A percentile compares a stretch with the other conserved stretches of the same genome.
phyloP scores from a whole-genome alignment of 441 rosid genomes.

The Mallotus japonicus region DNA sequence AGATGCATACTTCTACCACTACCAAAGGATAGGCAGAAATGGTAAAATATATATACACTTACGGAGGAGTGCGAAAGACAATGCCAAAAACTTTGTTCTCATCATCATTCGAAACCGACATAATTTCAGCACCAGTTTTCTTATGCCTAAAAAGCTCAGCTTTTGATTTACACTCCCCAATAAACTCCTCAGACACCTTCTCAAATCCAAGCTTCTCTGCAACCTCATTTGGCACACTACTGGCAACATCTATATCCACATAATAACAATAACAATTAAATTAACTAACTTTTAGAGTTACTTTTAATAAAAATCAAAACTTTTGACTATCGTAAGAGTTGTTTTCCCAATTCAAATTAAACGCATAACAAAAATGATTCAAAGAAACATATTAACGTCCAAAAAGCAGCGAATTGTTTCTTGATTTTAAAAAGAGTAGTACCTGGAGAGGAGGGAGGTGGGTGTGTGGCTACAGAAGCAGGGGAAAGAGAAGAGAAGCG shows the following conservation, averaged over 20 bases:
- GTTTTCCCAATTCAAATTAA: too few species aligned
- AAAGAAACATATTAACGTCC: not conserved
- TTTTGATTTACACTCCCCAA: slow-evolving; percentile 81
- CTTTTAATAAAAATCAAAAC: not conserved
- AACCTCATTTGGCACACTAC: slow-evolving; percentile 52
- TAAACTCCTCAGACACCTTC: slow-evolving; percentile 68
- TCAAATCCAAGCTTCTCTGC: slow-evolving; percentile 75
- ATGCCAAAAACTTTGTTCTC: slow-evolving; percentile 95
- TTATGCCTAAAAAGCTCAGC: slow-evolving; percentile 75
- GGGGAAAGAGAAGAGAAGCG: slow-evolving; percentile 48
- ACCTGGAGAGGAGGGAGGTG: slow-evolving; percentile 55
- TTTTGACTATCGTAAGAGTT: too few species aligned
- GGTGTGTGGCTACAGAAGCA: slow-evolving; percentile 58
- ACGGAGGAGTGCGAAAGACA: slow-evolving; percentile 94
- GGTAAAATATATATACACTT: slow-evolving; percentile 29
- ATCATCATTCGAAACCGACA: slow-evolving; percentile 82
- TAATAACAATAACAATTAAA: not conserved
- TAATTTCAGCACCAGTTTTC: slow-evolving; percentile 79
- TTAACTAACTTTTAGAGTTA: not conserved
- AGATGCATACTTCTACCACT: too few species aligned
- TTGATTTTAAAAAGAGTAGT: not conserved
- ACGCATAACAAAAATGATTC: not conserved
- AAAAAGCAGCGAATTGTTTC: too few species aligned
- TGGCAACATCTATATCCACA: slow-evolving; percentile 37
- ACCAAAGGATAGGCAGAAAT: too few species aligned